Evolutionary conservation across 805 yeast species (phyloP).

Genomic region (Maudiozyma turicensis): DNA sequence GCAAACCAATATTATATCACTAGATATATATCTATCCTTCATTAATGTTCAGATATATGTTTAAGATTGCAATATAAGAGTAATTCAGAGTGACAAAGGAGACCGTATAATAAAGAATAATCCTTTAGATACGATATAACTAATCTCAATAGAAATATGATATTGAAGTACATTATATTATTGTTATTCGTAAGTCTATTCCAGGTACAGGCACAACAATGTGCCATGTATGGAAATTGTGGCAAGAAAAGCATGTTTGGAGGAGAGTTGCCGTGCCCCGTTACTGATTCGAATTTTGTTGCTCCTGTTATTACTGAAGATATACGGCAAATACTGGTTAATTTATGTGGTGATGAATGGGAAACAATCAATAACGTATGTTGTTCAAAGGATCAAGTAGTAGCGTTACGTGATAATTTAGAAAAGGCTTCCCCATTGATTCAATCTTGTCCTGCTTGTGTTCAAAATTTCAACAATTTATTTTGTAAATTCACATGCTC

Average conservation of each 20-base stretch:
- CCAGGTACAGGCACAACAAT: slow-evolving; percentile 8
- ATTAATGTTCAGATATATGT: too few species aligned
- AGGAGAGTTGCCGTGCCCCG: slow-evolving; percentile 67
- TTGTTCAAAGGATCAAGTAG: slow-evolving; percentile 58
- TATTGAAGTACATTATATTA: background rate
- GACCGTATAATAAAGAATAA: too few species aligned
- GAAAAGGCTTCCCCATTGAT: slow-evolving; percentile 72
- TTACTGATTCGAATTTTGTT: slow-evolving; percentile 36
- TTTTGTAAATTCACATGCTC: slow-evolving; percentile 89
- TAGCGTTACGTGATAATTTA: slow-evolving; percentile 45
- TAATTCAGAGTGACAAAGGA: too few species aligned
- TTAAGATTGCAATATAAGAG: too few species aligned
- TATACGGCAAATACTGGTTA: slow-evolving; percentile 37
- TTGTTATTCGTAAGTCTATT: background rate
- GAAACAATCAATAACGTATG: slow-evolving; percentile 43
- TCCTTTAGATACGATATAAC: too few species aligned
- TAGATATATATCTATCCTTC: too few species aligned
- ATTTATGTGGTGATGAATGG: slow-evolving; percentile 71
- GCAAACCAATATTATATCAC: too few species aligned
- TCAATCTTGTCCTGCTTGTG: slow-evolving; percentile 91
- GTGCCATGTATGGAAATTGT: slow-evolving; percentile 41
- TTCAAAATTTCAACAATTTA: slow-evolving; percentile 70
- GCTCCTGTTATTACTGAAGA: slow-evolving; percentile 34
- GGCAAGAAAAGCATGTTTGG: slow-evolving; percentile 81
- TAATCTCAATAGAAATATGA: too few species aligned